These are phyloP conservation scores for Aspergillus hancockii DNA, from an alignment of 495 filamentous ascomycete species.

Conservation along the genomic window DNA sequence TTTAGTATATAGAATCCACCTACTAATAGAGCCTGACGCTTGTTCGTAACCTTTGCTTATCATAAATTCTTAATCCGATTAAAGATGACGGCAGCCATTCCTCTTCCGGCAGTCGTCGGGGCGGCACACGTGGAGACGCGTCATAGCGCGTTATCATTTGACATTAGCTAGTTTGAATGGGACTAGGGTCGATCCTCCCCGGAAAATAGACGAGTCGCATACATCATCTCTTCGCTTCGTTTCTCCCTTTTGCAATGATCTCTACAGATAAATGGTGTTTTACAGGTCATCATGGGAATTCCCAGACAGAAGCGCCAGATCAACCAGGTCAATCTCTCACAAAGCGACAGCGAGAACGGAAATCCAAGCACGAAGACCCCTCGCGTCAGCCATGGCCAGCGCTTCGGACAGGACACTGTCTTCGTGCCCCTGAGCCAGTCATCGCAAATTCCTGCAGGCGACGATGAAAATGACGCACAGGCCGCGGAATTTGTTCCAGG, in stretches of 20 bases:
- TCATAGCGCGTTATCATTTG: constrained; percentile 8
- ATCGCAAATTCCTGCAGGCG: constrained; percentile 26
- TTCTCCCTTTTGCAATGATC: neutral
- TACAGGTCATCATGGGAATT: constrained; percentile 8
- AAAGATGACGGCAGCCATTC: constrained; percentile 1
- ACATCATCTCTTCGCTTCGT: neutral
- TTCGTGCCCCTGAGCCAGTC: constrained; percentile 38
- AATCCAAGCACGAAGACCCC: constrained; percentile 11
- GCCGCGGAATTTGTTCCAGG: constrained; percentile 32
- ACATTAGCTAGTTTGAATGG: neutral
- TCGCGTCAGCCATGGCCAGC: constrained; percentile 26
- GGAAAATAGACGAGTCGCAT: neutral
- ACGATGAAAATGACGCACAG: constrained; percentile 42
- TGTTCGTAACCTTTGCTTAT: neutral
- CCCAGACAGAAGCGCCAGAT: constrained; percentile 14
- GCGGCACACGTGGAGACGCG: constrained; percentile 14
- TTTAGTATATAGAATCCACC: neutral
- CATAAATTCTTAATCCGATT: neutral
- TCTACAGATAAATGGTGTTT: neutral
- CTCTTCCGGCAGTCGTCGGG: neutral
- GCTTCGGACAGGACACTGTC: constrained; percentile 36
- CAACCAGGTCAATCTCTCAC: constrained; percentile 14
- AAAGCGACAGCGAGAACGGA: neutral
- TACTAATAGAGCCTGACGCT: neutral
- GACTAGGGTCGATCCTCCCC: neutral